Evolutionary conservation across 257 asterid genomes (phyloP).

Genomic region (Solanum chaucha): DNA sequence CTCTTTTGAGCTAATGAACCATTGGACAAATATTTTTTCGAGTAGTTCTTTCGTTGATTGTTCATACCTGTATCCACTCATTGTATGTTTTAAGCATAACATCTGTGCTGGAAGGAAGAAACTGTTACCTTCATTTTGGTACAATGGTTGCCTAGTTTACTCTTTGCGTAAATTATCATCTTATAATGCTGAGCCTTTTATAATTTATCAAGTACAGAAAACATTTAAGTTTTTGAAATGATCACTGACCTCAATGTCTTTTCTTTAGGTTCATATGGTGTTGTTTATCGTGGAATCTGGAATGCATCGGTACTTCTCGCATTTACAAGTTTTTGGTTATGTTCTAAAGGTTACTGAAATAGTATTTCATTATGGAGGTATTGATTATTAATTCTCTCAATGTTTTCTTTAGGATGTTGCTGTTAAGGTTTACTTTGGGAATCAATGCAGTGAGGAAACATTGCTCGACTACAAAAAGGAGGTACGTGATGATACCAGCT

Average conservation of each 20-base stretch:
- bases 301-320: constrained; percentile 47
- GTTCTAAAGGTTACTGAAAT: not conserved
- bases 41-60: not conserved
- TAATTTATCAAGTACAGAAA: not conserved
- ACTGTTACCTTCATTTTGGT: not conserved
- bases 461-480: constrained; percentile 48
- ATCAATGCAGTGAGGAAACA: constrained; percentile 33
- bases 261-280: constrained; percentile 52
- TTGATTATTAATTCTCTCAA: not conserved
- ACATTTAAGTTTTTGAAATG: not conserved
- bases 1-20: not conserved
- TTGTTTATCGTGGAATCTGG: constrained; percentile 70
- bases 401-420: constrained; percentile 54
- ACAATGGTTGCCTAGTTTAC: not conserved
- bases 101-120: not conserved
- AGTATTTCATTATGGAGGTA: not conserved
- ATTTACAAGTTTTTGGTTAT: not conserved
- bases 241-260: constrained; percentile 5
- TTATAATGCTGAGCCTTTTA: not conserved
- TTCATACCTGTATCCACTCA: not conserved
- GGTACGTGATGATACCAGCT: constrained; percentile 20
- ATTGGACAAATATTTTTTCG: not conserved
- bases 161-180: not conserved
- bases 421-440: constrained; percentile 56
- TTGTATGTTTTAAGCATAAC: not conserved